Evolutionary conservation across 495 filamentous ascomycete genomes (phyloP).

Genomic region (Amniculicola lignicola): DNA sequence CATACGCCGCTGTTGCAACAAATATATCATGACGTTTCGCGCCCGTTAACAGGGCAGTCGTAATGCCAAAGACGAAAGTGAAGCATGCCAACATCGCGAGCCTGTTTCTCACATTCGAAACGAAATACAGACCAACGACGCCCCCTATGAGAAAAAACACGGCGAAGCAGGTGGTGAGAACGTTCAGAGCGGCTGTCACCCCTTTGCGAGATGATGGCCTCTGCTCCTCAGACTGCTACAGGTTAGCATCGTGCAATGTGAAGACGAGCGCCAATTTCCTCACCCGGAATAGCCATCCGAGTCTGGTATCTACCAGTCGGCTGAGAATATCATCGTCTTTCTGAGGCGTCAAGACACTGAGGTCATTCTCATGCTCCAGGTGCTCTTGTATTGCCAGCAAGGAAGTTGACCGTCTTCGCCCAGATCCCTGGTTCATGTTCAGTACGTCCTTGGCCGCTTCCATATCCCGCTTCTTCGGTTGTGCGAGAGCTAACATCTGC

Average conservation of each 20-base stretch:
- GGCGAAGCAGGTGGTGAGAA: neutral
- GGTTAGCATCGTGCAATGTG: too few relatives aligned
- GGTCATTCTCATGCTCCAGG: neutral
- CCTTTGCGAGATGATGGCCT: neutral
- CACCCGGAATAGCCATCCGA: neutral
- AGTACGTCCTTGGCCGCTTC: neutral
- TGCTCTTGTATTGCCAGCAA: neutral
- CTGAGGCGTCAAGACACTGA: neutral
- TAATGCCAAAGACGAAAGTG: neutral
- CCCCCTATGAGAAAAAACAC: conserved; percentile 2
- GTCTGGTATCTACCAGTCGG: neutral
- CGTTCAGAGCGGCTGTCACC: neutral
- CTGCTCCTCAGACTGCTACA: neutral
- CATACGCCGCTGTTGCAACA: conserved; percentile 3
- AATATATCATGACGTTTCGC: neutral
- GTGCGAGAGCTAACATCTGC: conserved; percentile 1
- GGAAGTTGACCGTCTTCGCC: neutral
- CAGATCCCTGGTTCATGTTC: neutral
- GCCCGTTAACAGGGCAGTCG: neutral
- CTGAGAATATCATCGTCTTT: neutral
- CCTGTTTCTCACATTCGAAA: neutral
- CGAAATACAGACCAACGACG: conserved; percentile 4
- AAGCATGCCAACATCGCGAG: neutral
- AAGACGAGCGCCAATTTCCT: too few relatives aligned
- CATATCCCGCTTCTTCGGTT: neutral